phyloP scores from a whole-genome alignment of 345 rosid species.

The Iberis pinnata region DNA sequence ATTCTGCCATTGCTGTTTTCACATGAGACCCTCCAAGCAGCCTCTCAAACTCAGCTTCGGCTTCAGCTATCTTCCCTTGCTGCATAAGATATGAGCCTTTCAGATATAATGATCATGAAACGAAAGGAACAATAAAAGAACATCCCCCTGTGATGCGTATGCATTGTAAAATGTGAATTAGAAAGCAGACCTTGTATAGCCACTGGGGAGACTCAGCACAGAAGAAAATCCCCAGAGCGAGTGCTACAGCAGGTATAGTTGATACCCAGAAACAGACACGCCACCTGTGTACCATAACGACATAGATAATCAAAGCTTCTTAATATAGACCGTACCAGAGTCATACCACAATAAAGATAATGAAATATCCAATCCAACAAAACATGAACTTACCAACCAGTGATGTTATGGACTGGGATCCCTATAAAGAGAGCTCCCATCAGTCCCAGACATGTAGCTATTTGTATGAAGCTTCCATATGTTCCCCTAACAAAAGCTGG shows the following conservation, averaged over 20 bases:
- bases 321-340: not conserved
- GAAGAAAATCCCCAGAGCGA: slow-evolving; percentile 67
- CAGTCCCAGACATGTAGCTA: slow-evolving; percentile 90
- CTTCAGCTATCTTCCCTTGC: slow-evolving; percentile 82
- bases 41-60: slow-evolving; percentile 78
- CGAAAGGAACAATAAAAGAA: no score
- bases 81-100: slow-evolving; percentile 29
- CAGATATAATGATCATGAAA: not conserved
- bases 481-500: slow-evolving; percentile 96
- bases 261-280: slow-evolving; percentile 88
- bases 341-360: no score
- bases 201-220: slow-evolving; percentile 91
- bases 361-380: no score
- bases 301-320: slow-evolving; percentile 1
- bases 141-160: not conserved
- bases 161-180: not conserved
- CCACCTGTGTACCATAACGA: slow-evolving; percentile 56
- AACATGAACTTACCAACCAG: slow-evolving; percentile 52
- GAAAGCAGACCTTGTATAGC: slow-evolving; percentile 70
- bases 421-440: slow-evolving; percentile 81
- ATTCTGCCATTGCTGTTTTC: slow-evolving; percentile 65
- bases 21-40: slow-evolving; percentile 79
- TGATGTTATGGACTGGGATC: slow-evolving; percentile 67
- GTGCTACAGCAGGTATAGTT: slow-evolving; percentile 70
- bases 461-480: slow-evolving; percentile 88